Base-by-base conservation (phyloP, 352 stramenopile species). In the Pythium dissimile region DNA sequence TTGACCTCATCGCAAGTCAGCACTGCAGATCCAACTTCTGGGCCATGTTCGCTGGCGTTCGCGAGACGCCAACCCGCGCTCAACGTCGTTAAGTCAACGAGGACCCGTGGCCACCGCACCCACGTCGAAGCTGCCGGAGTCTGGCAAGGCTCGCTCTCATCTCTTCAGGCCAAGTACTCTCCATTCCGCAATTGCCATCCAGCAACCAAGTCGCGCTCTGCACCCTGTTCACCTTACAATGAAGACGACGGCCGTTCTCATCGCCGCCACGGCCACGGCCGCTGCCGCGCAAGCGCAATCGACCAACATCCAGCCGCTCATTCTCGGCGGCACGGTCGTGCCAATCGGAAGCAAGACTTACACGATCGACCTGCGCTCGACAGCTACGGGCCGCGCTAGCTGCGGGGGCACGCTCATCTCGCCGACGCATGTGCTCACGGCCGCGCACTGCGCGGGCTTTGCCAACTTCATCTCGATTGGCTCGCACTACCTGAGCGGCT, bases 271-370 rank as follows among this genome's bases (percentile, higher is more conserved):
- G 16, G n/a, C 44, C 26, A 57, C 35, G 2, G 49, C 37, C 18
- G 37, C 49, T 27, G 32, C 43, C 26, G 37, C 26, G 2, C 35
- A 46, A 11, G 49, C 26, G 2, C 35, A 46, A 11, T 34, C 35
- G 10, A 6, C 26, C 3, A 45, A 69, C 26, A 66, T 77, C 50
- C 56, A 69, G 35, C 67, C 71, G 15, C 49, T 79, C 11, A 82
- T 85, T 39, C 58, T 80, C 18, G 62, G 67, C 18, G 74, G 70
- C 50, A 62, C 53, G 3, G 67, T 73, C 26, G 72, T 84, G 2
- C 68, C 74, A 20, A 42, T 57, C 2, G 75, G 75, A 1, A 69
- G 64, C 35, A 78, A 82, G 61, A 84, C 69, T 41, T 88, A 83
- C 64, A 76, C 68, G 2, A 71, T 59, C 9, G 75, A 75, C 28